Conservation (phyloP, 441 rosid genomes). For the Erysimum cheiri region DNA sequence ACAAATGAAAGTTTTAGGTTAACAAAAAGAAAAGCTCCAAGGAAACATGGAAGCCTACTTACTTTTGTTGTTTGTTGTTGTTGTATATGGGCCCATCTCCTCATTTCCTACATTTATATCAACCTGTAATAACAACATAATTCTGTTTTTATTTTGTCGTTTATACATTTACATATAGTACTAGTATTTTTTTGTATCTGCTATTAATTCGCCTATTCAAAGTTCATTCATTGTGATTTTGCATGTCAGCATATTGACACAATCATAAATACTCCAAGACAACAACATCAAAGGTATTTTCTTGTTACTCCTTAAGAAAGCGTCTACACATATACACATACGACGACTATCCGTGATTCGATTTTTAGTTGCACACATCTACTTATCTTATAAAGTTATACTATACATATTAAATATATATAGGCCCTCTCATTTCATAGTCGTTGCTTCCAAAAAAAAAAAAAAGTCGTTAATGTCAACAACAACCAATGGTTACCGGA, state of each 20-base stretch:
- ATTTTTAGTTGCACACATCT: neutral
- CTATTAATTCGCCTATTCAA: slow-evolving; percentile 13
- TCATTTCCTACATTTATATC: slow-evolving; percentile 23
- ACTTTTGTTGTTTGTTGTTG: slow-evolving; percentile 33
- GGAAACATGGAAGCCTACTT: slow-evolving; percentile 45
- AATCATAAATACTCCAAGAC: slow-evolving; percentile 29
- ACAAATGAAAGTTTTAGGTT: slow-evolving; percentile 24
- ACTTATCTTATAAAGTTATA: neutral
- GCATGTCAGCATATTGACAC: slow-evolving; percentile 3
- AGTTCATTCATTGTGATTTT: slow-evolving; percentile 16
- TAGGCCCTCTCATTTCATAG: neutral
- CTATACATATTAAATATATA: neutral
- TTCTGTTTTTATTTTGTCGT: slow-evolving; percentile 11
- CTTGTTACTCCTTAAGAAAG: slow-evolving; percentile 13
- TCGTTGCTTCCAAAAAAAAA: no score
- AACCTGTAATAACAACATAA: neutral
- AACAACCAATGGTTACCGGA: no score
- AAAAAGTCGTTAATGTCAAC: no score
- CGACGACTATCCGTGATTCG: slow-evolving; percentile 13
- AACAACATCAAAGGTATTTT: slow-evolving; percentile 7
- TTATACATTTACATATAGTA: neutral
- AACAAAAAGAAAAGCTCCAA: slow-evolving; percentile 28
- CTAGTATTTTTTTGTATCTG: neutral
- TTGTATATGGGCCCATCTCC: slow-evolving; percentile 28
- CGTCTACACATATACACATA: neutral